phyloP scores from a whole-genome alignment of 148 eudicot species.

The Vaccinium myrtillus region DNA sequence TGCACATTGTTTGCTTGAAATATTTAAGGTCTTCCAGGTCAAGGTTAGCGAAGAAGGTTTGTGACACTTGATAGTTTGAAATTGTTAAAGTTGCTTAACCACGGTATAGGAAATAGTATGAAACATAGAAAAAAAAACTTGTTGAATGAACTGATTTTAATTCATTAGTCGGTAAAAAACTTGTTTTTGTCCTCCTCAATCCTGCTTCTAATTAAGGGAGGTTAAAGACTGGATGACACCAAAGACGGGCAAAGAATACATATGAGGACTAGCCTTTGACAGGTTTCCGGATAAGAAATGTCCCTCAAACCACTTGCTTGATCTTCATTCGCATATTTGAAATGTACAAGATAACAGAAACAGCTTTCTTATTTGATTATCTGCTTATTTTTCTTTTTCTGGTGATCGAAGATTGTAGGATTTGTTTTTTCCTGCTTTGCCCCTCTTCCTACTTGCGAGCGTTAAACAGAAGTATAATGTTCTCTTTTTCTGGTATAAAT shows the following conservation, averaged over 20 bases:
- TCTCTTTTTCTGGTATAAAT: neutral
- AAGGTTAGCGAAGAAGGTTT: conserved; percentile 69
- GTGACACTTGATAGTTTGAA: conserved; percentile 25
- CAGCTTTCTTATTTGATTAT: neutral
- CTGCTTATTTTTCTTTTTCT: neutral
- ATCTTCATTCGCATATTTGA: neutral
- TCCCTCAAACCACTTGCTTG: neutral
- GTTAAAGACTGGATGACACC: neutral
- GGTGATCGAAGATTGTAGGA: neutral
- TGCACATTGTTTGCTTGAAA: conserved; percentile 81
- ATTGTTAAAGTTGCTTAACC: neutral
- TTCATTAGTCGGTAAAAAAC: neutral
- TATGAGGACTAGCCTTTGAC: neutral
- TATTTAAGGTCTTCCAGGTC: conserved; percentile 63
- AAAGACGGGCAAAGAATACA: neutral
- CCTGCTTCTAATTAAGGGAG: neutral
- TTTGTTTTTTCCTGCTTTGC: neutral
- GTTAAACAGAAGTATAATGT: neutral
- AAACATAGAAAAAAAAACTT: neutral
- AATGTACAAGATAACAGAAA: neutral
- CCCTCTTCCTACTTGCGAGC: neutral
- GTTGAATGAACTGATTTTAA: neutral
- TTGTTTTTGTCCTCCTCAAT: neutral
- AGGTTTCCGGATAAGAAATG: neutral
- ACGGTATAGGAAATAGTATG: neutral